Base-by-base conservation (phyloP, 1,284 basidiomycete species). In the Heliocybe sulcata region DNA sequence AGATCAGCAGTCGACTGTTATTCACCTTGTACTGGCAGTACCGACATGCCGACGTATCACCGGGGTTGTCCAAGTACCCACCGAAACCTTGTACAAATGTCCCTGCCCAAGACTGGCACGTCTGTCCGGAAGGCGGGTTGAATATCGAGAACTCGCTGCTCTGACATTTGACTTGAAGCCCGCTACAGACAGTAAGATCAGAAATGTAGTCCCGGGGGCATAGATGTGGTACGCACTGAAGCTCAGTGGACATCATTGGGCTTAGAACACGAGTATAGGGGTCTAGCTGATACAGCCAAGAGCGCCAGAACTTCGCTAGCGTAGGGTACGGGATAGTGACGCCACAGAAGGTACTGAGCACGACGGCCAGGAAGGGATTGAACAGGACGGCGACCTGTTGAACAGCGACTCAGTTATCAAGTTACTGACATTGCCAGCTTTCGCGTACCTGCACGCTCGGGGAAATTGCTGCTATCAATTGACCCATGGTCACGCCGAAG, bases 31-130 rank as follows among this genome's bases (percentile, higher is more conserved):
- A 90, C 62, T 84, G 80, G 64, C 90, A 93, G 65, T 92, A 92
- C n/a, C 77, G 76, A 67, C 92, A 94, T 4, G 63, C 63, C 1
- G 65, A 54, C 0, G 81, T 87, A 8, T 77, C 88, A 52, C 75
- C 71, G 0, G 80, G 79, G 67, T 95, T 89, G 60, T 87, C 77
- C 38, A 97, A 69, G 71, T 97, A 97, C 0, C 92, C 94, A 2
- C 84, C 85, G 60, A 80, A 78, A 2, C 69, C 71, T 2, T 63
- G 61, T 6, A 87, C 81, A 64, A 92, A 94, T 42, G 79, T 76
- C 29, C 75, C 71, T 0, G 86, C 91, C 82, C 86, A 96, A 2
- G 79, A 60, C 3, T 60, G 62, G 64, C 93, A 96, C 0, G 86
- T 92, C 67, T 93, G 82, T 4, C 85, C 87, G 0, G 74, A 59